Evolutionary conservation across 805 yeast species (phyloP).

Genomic region (Pichia scutulata): DNA sequence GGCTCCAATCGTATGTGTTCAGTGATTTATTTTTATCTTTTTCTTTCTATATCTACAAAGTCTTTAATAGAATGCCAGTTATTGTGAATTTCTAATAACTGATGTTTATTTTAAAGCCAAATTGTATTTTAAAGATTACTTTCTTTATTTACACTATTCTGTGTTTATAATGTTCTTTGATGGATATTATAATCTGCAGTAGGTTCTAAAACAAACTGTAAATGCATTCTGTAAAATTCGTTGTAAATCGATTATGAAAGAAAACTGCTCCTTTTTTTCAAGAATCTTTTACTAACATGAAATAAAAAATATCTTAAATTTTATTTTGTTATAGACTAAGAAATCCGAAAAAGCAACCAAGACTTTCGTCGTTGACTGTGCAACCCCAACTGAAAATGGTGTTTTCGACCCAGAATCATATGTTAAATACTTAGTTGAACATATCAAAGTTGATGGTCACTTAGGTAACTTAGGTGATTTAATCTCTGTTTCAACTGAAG

Average conservation of each 20-base stretch:
- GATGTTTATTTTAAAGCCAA: constrained; percentile 19
- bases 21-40: background rate
- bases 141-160: constrained; percentile 17
- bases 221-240: constrained; percentile 7
- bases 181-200: constrained; percentile 4
- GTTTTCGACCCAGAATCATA: constrained; percentile 96
- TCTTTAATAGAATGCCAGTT: constrained; percentile 23
- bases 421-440: constrained; percentile 97
- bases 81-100: background rate
- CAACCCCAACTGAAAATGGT: constrained; percentile 96
- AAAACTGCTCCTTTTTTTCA: too few species aligned
- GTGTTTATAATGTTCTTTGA: background rate
- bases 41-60: constrained; percentile 3
- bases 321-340: constrained; percentile 51
- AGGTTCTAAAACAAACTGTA: constrained; percentile 6
- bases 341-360: constrained; percentile 67
- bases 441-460: constrained; percentile 97
- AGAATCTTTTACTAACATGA: constrained; percentile 6
- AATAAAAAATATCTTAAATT: background rate
- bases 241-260: background rate
- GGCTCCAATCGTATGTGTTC: constrained; percentile 32
- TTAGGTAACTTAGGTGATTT: constrained; percentile 96
- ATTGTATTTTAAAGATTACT: background rate
- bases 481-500: constrained; percentile 80
- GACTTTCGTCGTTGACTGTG: constrained; percentile 91